A percentile compares a stretch with the other conserved stretches of the same genome.
Evolutionary conservation across 2,329 filamentous ascomycete genomes (phyloP).

Genomic region (Fusarium sp.): DNA sequence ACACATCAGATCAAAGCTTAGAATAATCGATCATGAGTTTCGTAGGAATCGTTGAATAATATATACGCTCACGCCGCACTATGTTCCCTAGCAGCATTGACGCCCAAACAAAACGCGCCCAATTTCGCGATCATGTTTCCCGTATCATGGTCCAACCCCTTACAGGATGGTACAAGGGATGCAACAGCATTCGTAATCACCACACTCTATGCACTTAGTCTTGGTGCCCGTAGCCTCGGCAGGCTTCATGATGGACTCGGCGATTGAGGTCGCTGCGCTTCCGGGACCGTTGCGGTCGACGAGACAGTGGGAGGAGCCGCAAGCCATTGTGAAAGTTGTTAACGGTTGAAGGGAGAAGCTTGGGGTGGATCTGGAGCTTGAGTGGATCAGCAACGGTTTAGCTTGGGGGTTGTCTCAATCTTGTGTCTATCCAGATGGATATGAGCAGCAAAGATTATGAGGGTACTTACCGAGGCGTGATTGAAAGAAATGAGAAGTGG

Average conservation of each 20-base stretch:
- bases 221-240: conserved; percentile 59
- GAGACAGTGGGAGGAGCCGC: conserved; percentile 39
- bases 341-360: conserved; percentile 5
- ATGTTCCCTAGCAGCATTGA: conserved; percentile 7
- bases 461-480: conserved; percentile 12
- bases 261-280: conserved; percentile 64
- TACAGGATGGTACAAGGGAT: conserved; percentile 69
- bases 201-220: conserved; percentile 51
- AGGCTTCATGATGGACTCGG: conserved; percentile 67
- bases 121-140: neutral
- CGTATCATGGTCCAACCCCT: neutral
- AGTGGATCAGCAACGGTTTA: conserved; percentile 16
- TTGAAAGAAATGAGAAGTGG: neutral
- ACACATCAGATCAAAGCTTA: neutral
- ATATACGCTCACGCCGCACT: conserved; percentile 18
- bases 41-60: conserved; percentile 15
- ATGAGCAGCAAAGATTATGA: neutral
- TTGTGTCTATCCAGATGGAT: neutral
- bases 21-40: conserved; percentile 10
- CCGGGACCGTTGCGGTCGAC: conserved; percentile 62
- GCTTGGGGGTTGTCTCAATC: neutral
- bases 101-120: conserved; percentile 15
- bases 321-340: conserved; percentile 45
- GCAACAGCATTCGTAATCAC: conserved; percentile 65
- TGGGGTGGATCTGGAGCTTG: conserved; percentile 12